phyloP scores from a whole-genome alignment of 192 early-diverging fungal species.

The Dissophora globulifera region DNA sequence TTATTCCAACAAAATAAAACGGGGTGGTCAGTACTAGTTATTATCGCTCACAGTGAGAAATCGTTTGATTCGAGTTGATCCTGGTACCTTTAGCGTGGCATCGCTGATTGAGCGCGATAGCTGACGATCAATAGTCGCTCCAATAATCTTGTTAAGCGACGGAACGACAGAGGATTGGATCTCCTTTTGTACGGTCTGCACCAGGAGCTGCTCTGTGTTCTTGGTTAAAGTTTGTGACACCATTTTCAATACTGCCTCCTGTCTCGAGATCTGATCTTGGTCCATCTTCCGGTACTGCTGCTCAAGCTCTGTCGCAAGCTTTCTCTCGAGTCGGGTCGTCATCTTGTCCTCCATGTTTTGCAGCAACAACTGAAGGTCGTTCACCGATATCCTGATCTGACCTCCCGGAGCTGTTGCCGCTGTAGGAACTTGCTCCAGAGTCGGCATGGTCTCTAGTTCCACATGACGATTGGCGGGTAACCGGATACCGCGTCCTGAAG shows the following conservation, averaged over 20 bases:
- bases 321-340: constrained; percentile 39
- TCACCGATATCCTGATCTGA: constrained; percentile 19
- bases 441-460: background rate
- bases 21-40: background rate
- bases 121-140: constrained; percentile 55
- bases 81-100: constrained; percentile 53
- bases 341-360: constrained; percentile 41
- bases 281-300: constrained; percentile 40
- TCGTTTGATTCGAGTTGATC: too few species aligned
- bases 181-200: constrained; percentile 58
- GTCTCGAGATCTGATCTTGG: constrained; percentile 55
- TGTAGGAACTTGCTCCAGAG: background rate
- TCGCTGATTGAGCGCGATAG: constrained; percentile 46
- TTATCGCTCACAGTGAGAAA: too few species aligned
- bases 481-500: constrained; percentile 1
- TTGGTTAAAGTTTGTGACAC: constrained; percentile 58
- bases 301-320: constrained; percentile 37
- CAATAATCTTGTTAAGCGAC: constrained; percentile 51
- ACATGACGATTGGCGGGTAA: constrained; percentile 13
- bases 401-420: background rate
- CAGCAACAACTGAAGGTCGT: constrained; percentile 38
- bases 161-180: constrained; percentile 57
- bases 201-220: constrained; percentile 58
- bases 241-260: constrained; percentile 57
- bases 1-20: too few species aligned